Evolutionary conservation across 2,329 filamentous ascomycete species (phyloP), one percentile per base, ranked within the genome.

Genomic region (Cryphonectria carpinicola): DNA sequence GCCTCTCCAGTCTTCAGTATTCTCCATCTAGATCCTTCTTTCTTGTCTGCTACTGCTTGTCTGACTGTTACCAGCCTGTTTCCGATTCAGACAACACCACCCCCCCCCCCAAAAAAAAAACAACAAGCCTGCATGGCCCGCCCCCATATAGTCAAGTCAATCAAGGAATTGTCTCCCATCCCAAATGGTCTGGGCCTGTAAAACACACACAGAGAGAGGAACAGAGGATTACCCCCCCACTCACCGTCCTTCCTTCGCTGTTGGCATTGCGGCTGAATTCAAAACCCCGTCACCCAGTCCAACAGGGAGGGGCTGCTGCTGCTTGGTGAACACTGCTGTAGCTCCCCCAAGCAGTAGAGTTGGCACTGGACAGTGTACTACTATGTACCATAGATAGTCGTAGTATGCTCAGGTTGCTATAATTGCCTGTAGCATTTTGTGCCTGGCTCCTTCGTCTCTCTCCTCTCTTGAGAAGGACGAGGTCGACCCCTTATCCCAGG

Each of bases 211-310:
- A 11, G 32, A 32, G 32, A 32, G 32, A 32, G 32, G 41, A 43
- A 17, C 5, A 39, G 43, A 46, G 46, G 22, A 49, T 17, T 10
- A 3, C 37, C n/a, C 22, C 25, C 52, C 52, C n/a, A 32, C 54
- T 19, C 28, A 58, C 25, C 28, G 54, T 58, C 54, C 25, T 58
- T 58, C 54, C 46, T 49, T 49, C 22, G 46, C n/a, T 49, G 54
- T 58, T 58, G 54, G 54, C 54, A 25, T 14, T 58, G 54, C 54
- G 54, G 54, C 54, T 58, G 54, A 58, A 35, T n/a, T 49, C 7
- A 6, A 49, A n/a, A 49, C 43, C 43, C 43, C 7, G 43, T 49
- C 43, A 49, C 43, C 43, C 43, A 22, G 43, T 49, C 43, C 43
- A 49, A 49, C 14, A 17, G 41, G 41, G 41, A 43, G 41, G 41